phyloP scores from a whole-genome alignment of 2,329 filamentous ascomycete genomes.

The Aschersonia sp. region DNA sequence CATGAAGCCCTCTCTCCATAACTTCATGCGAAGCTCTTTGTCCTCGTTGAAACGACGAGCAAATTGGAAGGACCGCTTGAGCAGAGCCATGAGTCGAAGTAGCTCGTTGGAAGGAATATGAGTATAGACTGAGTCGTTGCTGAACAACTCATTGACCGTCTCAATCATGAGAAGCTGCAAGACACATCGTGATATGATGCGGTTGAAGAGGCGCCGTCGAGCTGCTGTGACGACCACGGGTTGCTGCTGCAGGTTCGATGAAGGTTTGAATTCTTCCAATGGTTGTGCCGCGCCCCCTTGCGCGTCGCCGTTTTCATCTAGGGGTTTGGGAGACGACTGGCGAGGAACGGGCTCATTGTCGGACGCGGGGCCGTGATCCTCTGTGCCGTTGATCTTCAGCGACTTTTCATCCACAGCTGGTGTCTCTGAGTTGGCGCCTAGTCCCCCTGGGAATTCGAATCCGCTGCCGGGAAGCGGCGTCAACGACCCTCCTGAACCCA shows the following conservation, averaged over 20 bases:
- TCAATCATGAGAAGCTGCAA: conserved; percentile 98
- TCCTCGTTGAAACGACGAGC: conserved; percentile 96
- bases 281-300: conserved; percentile 21
- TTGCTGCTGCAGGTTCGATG: conserved; percentile 65
- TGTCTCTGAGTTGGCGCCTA: conserved; percentile 25
- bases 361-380: conserved; percentile 18
- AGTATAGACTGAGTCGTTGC: conserved; percentile 86
- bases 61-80: conserved; percentile 95
- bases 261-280: conserved; percentile 79
- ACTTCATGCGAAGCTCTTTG: conserved; percentile 81
- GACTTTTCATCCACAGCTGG: conserved; percentile 35
- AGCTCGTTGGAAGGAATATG: conserved; percentile 86
- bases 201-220: conserved; percentile 91
- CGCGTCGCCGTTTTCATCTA: conserved; percentile 19
- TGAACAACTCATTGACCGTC: conserved; percentile 96
- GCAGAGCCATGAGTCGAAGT: conserved; percentile 76
- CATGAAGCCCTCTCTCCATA: conserved; percentile 99
- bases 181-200: conserved; percentile 97
- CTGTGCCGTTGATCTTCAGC: conserved; percentile 43
- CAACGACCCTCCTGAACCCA: conserved; percentile 35
- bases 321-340: conserved; percentile 12
- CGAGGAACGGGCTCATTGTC: conserved; percentile 18
- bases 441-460: conserved; percentile 29
- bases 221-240: conserved; percentile 87
- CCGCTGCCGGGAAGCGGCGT: conserved; percentile 35